Base-by-base conservation (phyloP, 768 basidiomycete species). In the Lentinula aciculospora region DNA sequence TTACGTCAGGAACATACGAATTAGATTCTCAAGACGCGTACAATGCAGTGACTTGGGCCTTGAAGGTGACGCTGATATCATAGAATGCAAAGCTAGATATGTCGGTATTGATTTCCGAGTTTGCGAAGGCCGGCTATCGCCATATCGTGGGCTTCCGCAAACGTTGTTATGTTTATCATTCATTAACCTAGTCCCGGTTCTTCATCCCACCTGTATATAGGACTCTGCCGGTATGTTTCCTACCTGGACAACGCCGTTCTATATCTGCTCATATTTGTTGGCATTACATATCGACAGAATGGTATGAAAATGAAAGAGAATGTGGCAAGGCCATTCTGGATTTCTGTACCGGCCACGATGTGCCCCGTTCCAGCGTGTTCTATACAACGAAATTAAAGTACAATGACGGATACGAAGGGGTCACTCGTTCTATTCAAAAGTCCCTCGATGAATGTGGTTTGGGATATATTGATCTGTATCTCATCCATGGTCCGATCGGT, bases 401-500 rank as follows among this genome's bases (percentile, higher is more conserved):
- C 51, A 89, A 89, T 68, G 65, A 71, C 39, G 77, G 78, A 25
- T 82, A 84, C 65, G 73, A 76, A 3, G 66, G 76, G 13, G 76
- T 78, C 23, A 74, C 69, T 58, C 73, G 77, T 54, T 70, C 77
- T 34, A 82, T 89, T 59, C 65, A 79, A 60, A 73, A 71, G 44
- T 86, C 84, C 2, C 66, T 89, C 19, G 66, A 79, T 25, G 70
- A 67, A 53, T 83, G 76, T 66, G 78, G 80, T 0, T 71, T 88
- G n/a, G 83, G 74, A 21, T 81, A 83, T 64, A 82, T 89, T 59
- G 87, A 89, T 64, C 71, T 89, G 8, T 91, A 88, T 70, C 78
- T 89, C 56, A 77, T 89, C 31, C 87, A 89, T 62, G 81, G 81
- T 15, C 86, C 88, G 5, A 74, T 84, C 46, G 85, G 86, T 19